phyloP scores from a whole-genome alignment of 495 filamentous ascomycete species.

The Delitschia confertaspora region DNA sequence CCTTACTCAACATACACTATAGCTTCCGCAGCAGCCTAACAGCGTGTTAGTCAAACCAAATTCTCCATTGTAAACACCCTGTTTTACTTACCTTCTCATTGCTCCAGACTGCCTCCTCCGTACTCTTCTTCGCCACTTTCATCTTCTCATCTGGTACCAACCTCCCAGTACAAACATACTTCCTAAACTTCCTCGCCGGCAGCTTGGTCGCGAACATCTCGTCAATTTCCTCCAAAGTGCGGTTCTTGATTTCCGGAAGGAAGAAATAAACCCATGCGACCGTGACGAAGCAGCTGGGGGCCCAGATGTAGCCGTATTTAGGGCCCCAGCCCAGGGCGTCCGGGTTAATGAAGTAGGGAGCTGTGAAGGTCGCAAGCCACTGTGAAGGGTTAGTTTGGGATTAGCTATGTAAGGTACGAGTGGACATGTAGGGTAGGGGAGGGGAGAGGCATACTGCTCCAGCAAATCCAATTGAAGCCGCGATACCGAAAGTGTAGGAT shows the following conservation, averaged over 20 bases:
- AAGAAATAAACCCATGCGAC: slow-evolving; percentile 44
- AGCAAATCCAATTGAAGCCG: slow-evolving; percentile 46
- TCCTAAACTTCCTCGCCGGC: slow-evolving; percentile 42
- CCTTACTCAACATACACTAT: too few species aligned
- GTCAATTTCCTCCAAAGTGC: slow-evolving; percentile 47
- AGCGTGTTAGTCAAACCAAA: too few species aligned
- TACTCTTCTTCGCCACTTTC: slow-evolving; percentile 8
- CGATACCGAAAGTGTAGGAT: slow-evolving; percentile 49
- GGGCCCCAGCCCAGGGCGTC: slow-evolving; percentile 47
- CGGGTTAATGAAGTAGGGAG: slow-evolving; percentile 56
- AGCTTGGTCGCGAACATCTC: slow-evolving; percentile 46
- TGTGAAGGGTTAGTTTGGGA: too few species aligned
- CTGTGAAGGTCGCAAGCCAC: slow-evolving; percentile 53
- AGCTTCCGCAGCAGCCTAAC: too few species aligned
- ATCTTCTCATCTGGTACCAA: slow-evolving; percentile 9
- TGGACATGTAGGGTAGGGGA: too few species aligned
- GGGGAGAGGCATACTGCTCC: slow-evolving; percentile 32
- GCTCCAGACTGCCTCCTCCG: slow-evolving; percentile 10
- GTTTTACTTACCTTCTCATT: slow-evolving; percentile 17
- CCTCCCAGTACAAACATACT: slow-evolving; percentile 37
- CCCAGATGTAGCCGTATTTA: slow-evolving; percentile 49
- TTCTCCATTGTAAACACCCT: too few species aligned
- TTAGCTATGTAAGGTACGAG: too few species aligned
- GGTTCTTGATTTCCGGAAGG: slow-evolving; percentile 47
- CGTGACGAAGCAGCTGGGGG: slow-evolving; percentile 36